phyloP scores from a whole-genome alignment of 345 rosid genomes.

The Cardamine occulta region DNA sequence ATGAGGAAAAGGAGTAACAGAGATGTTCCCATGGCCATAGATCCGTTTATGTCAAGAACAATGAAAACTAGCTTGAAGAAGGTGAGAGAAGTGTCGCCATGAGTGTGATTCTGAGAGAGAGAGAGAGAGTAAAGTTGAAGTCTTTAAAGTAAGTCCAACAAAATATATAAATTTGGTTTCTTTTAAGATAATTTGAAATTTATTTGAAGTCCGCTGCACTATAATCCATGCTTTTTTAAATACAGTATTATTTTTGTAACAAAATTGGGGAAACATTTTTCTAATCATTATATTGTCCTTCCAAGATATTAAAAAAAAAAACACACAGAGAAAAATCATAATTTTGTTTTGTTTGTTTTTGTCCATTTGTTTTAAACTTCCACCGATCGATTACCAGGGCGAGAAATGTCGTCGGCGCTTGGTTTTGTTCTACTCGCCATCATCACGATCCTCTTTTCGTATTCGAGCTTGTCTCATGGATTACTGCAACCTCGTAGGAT shows the following conservation, averaged over 20 bases:
- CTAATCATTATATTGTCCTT: constrained; percentile 45
- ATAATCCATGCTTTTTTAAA: constrained; percentile 31
- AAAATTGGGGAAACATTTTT: constrained; percentile 34
- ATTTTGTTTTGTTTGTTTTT: neutral
- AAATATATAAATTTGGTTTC: constrained; percentile 8
- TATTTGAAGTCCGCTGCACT: constrained; percentile 41
- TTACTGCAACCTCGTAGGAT: constrained; percentile 48
- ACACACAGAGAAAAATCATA: neutral
- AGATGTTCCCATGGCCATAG: constrained; percentile 26
- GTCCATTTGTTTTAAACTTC: constrained; percentile 20
- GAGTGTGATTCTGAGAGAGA: constrained; percentile 38
- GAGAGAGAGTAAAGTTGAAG: constrained; percentile 22
- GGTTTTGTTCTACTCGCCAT: constrained; percentile 13
- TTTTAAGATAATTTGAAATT: constrained; percentile 27
- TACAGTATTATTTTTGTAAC: constrained; percentile 8
- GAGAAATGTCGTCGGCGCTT: constrained; percentile 37
- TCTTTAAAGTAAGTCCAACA: neutral
- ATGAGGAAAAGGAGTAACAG: constrained; percentile 18
- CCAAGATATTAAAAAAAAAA: neutral
- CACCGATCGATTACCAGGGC: constrained; percentile 32
- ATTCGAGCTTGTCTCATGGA: constrained; percentile 46
- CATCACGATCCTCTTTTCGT: constrained; percentile 12
- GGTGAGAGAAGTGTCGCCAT: constrained; percentile 39
- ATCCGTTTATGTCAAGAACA: constrained; percentile 7
- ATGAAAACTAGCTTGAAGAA: constrained; percentile 15